Conservation (phyloP, 805 yeast species). For the Ogataea polymorpha region DNA sequence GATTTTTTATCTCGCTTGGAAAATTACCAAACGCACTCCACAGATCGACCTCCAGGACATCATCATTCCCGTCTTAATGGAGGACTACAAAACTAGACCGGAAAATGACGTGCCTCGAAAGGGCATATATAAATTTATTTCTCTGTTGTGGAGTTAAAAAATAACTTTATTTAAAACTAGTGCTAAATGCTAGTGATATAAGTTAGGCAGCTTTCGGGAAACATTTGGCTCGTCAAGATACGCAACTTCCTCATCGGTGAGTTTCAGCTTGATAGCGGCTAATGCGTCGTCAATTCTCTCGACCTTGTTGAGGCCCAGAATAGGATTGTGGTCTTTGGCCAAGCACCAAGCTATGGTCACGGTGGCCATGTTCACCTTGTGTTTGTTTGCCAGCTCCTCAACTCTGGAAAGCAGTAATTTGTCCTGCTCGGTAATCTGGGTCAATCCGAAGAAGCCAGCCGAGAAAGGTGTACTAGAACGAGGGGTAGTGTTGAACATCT, state of each 20-base stretch:
- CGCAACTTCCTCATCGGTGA: slow-evolving; percentile 36
- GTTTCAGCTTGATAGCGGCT: slow-evolving; percentile 37
- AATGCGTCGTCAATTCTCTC: slow-evolving; percentile 52
- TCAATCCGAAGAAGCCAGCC: slow-evolving; percentile 12
- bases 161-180: background rate
- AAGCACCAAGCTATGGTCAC: slow-evolving; percentile 54
- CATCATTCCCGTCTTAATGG: background rate
- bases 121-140: background rate
- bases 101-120: background rate
- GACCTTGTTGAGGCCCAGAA: slow-evolving; percentile 49
- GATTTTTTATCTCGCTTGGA: slow-evolving; percentile 33
- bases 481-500: slow-evolving; percentile 2
- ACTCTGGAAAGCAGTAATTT: slow-evolving; percentile 44
- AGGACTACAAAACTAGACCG: background rate
- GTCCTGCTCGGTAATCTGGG: slow-evolving; percentile 26
- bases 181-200: background rate
- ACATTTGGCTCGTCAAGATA: slow-evolving; percentile 38
- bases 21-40: slow-evolving; percentile 6
- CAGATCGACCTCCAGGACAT: background rate
- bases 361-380: slow-evolving; percentile 49
- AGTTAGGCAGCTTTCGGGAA: slow-evolving; percentile 3
- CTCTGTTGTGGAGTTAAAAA: background rate
- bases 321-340: slow-evolving; percentile 51
- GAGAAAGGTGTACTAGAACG: slow-evolving; percentile 2
- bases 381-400: slow-evolving; percentile 50